Percentiles rank a stretch among this genome's conserved stretches.
phyloP scores from a whole-genome alignment of 306 rosid species.

The Glycyrrhiza uralensis region DNA sequence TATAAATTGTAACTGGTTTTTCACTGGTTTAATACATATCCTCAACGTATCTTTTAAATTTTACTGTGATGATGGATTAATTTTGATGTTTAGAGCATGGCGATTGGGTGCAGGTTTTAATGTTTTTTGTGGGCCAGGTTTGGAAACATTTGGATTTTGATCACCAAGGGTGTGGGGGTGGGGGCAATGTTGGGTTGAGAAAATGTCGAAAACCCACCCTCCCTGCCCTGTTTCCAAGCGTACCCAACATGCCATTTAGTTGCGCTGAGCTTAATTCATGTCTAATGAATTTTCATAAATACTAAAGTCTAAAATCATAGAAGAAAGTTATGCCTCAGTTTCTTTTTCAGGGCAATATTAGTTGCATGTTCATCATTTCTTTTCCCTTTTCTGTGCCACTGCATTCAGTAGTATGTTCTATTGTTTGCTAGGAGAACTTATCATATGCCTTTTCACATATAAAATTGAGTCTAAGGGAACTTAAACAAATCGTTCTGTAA shows the following conservation, averaged over 20 bases:
- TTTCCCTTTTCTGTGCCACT: background rate
- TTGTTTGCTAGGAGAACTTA: background rate
- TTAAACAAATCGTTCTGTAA: background rate
- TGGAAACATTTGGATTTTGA: background rate
- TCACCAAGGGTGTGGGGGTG: background rate
- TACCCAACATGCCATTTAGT: background rate
- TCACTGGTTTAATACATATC: background rate
- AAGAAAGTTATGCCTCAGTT: background rate
- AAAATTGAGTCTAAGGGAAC: too few relatives aligned
- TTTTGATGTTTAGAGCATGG: background rate
- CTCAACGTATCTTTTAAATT: background rate
- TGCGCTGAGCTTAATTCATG: background rate
- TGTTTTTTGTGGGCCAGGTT: background rate
- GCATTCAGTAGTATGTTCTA: background rate
- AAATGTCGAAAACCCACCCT: background rate
- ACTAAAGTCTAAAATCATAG: background rate
- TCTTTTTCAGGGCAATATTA: background rate
- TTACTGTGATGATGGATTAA: background rate
- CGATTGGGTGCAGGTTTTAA: background rate
- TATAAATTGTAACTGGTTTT: background rate
- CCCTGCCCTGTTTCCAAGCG: background rate
- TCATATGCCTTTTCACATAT: background rate
- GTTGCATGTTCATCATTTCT: conserved; percentile 1
- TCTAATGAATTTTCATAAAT: background rate
- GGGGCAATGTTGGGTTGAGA: background rate